Percentiles rank a stretch among this genome's conserved stretches.
Conservation (phyloP, 2,329 filamentous ascomycete genomes). For the Chaetomiaceae sp. region DNA sequence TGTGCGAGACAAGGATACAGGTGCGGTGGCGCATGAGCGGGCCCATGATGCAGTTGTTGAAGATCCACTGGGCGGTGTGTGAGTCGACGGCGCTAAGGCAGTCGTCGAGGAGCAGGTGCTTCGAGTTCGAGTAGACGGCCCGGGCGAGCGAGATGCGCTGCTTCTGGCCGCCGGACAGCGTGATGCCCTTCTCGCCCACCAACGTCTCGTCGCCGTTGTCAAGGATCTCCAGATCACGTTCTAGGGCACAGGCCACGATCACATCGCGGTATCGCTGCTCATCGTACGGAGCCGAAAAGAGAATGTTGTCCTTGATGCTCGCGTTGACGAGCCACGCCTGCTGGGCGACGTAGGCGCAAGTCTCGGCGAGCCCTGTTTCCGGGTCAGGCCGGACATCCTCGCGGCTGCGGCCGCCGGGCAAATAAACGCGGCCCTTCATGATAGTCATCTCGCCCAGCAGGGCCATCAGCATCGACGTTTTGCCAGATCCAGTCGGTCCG, state of each 20-base stretch:
- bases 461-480: conserved; percentile 94
- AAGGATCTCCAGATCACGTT: conserved; percentile 86
- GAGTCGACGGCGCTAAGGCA: conserved; percentile 95
- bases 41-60: conserved; percentile 84
- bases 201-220: conserved; percentile 89
- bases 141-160: conserved; percentile 95
- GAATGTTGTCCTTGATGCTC: conserved; percentile 90
- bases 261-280: conserved; percentile 80
- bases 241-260: conserved; percentile 81
- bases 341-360: conserved; percentile 92
- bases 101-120: conserved; percentile 86
- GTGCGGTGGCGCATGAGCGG: conserved; percentile 83
- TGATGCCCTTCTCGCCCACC: conserved; percentile 95
- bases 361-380: conserved; percentile 81
- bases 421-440: conserved; percentile 69
- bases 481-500: conserved; percentile 88
- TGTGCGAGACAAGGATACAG: conserved; percentile 94
- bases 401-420: conserved; percentile 79
- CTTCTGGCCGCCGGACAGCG: conserved; percentile 93
- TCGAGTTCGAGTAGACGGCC: conserved; percentile 91
- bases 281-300: conserved; percentile 78
- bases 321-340: conserved; percentile 96
- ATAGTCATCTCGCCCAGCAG: conserved; percentile 93
- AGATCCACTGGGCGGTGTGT: conserved; percentile 97
- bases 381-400: conserved; percentile 79